Base-by-base conservation (phyloP, 1,139 yeast genomes). In the Pichia norvegensis region DNA sequence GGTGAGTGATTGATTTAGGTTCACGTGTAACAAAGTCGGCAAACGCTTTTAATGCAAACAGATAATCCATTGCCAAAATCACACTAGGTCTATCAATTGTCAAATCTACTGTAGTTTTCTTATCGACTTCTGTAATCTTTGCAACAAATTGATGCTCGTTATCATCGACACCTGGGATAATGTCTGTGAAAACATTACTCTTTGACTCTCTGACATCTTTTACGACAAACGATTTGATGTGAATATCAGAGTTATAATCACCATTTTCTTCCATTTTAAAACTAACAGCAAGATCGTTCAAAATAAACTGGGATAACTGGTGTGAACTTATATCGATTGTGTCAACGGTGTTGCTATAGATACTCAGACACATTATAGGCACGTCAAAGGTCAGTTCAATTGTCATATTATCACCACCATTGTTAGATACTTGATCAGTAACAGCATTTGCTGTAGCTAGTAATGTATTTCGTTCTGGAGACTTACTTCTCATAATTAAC, bases 11-110 rank as follows among this genome's bases (percentile, higher is more conserved):
- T 10, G 35, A 20, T 16, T 45, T 43, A 10, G 54, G 51, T 20
- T 48, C 43, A 13, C 53, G 57, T 2, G 61, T 60, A 11, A 61
- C 80, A 49, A 67, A 67, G 52, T 73, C 79, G 21, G 71, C 63
- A 61, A 84, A 85, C 0, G 73, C 65, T 55, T 85, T 85, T 52
- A 92, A 61, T 1, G 92, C 90, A 65, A 88, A 77, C 38, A 92
- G 59, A 61, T 86, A 90, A 58, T 90, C 98, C 53, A 92, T 67
- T 0, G 97, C 97, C 42, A 92, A 64, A 43, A 92, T 81, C 19
- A 85, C 74, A 49, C 74, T 78, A 0, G 97, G 97, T 52, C 82
- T 84, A 53, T 88, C 95, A 13, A 90, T 74, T 0, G 87, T 78
- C 11, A 85, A 63, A 58, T 82, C 72, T 2, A 77, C 64, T 5